phyloP scores from a whole-genome alignment of 139 green algal genomes.

The Pleodorina starrii region DNA sequence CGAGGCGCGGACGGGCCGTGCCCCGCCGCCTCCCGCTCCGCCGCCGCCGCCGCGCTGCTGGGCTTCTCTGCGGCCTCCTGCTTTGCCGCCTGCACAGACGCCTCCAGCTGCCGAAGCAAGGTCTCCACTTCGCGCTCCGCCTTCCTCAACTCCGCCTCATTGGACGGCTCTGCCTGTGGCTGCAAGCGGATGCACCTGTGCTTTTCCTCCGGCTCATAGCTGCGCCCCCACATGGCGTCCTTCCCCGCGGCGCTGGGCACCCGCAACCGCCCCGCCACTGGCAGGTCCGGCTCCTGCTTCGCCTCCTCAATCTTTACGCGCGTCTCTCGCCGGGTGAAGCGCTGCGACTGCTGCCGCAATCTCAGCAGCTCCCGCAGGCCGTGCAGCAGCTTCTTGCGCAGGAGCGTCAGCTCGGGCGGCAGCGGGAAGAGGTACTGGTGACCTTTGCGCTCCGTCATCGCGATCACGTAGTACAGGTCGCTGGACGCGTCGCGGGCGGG shows the following conservation, averaged over 20 bases:
- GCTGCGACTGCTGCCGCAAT: not conserved
- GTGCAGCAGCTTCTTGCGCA: not conserved
- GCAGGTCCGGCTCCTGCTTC: not conserved
- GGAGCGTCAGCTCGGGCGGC: not conserved
- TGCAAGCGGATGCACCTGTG: not conserved
- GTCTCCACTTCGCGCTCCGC: not conserved
- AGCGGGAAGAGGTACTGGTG: not conserved
- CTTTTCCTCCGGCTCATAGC: not conserved
- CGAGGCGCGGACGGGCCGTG: not conserved
- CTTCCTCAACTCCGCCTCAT: not conserved
- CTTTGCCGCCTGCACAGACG: not conserved
- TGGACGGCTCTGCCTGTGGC: not conserved
- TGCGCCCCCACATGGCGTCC: not conserved
- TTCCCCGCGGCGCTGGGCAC: not conserved
- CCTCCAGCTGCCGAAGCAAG: not conserved
- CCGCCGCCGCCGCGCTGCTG: too few species aligned
- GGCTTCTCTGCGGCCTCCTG: too few species aligned
- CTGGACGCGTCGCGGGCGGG: not conserved
- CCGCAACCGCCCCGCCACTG: not conserved
- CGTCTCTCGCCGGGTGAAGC: not conserved
- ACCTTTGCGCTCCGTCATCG: not conserved
- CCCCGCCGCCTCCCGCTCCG: too few species aligned
- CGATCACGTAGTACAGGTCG: conserved; percentile 6
- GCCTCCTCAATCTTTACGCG: not conserved
- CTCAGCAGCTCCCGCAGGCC: not conserved